Base-by-base conservation (phyloP, 164 flowering plant genomes). In the Cinnamomum micranthum region DNA sequence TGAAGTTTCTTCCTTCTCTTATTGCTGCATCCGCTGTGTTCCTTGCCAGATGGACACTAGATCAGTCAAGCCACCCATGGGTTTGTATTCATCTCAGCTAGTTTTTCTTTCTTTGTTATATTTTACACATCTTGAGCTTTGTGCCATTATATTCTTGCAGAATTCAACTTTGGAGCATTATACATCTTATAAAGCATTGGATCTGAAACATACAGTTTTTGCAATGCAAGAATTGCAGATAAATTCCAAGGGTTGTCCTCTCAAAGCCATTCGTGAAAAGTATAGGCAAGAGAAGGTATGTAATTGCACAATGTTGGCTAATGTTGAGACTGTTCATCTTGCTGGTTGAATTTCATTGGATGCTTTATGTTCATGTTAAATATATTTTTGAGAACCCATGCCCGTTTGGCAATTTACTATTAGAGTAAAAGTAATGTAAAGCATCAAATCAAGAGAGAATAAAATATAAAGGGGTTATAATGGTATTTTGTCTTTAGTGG, bases 1-100 rank as follows among this genome's bases (percentile, higher is more conserved):
- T 91, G 64, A 87, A 80, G 23, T 87, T 82, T 74, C 82, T 87
- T 76, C 96, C 96, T 69, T 91, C 96, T 1, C 55, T 82, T 14
- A 78, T 88, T 50, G 96, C 96, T 76, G 96, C 96, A 72, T 90
- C 96, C n/a, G 90, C 90, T 70, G 86, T 91, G 51, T 91, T 91
- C 75, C 91, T 91, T 59, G 92, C 96, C 11, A 88, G 82, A 84
- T 92, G 94, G 94, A 92, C 92, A 4, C 73, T 90, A 33, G 88
- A 89, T 75, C 90, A 85, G 78, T 86, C 88, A 33, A 68, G 71
- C 72, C 85, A 87, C 50, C 97, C 97, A 70, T 90, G 97, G 92
- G 94, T 91, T 50, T 55, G 85, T 59, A 66, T 70, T 76, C 23
- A 80, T 72, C 25, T 80, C 63, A 4, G 50, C n/a, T 19, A 64